Conservation (phyloP, 257 asterid genomes). For the Nicotiana noctiflora region DNA sequence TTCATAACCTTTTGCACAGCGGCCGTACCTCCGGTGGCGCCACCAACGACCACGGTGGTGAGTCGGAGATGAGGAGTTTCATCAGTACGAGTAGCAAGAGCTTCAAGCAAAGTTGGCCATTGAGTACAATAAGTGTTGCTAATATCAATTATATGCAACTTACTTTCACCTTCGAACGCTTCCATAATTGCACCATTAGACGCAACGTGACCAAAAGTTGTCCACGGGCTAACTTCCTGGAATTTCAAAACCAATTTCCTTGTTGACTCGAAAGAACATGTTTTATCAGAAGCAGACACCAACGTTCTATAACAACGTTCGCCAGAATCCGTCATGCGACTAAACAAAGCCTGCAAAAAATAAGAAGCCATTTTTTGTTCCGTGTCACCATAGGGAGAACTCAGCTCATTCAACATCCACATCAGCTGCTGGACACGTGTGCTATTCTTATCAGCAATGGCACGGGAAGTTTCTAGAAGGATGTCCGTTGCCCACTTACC, state of each 20-base stretch:
- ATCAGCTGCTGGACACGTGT: conserved; percentile 66
- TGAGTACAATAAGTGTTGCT: conserved; percentile 91
- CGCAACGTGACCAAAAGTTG: conserved; percentile 86
- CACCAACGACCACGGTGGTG: conserved; percentile 57
- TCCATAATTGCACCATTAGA: conserved; percentile 92
- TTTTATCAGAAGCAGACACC: conserved; percentile 49
- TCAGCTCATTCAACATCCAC: conserved; percentile 95
- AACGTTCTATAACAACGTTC: conserved; percentile 43
- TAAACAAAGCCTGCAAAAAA: conserved; percentile 71
- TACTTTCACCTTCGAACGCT: conserved; percentile 73
- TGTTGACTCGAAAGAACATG: conserved; percentile 69
- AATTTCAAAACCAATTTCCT: conserved; percentile 64
- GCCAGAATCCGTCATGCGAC: conserved; percentile 86
- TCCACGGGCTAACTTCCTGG: conserved; percentile 96
- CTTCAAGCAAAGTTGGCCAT: conserved; percentile 96
- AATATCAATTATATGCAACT: conserved; percentile 67
- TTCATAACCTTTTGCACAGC: conserved; percentile 67
- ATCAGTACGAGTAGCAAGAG: conserved; percentile 80
- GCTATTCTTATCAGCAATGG: conserved; percentile 60
- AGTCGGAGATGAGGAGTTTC: conserved; percentile 85
- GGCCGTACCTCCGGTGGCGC: conserved; percentile 15
- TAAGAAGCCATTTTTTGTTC: conserved; percentile 85
- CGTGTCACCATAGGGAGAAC: conserved; percentile 79
- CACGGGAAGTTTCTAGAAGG: conserved; percentile 63
- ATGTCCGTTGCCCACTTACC: conserved; percentile 68